Percentiles rank a stretch among this genome's conserved stretches.
phyloP scores from a whole-genome alignment of 2,329 filamentous ascomycete genomes.

The Xylaria multiplex region DNA sequence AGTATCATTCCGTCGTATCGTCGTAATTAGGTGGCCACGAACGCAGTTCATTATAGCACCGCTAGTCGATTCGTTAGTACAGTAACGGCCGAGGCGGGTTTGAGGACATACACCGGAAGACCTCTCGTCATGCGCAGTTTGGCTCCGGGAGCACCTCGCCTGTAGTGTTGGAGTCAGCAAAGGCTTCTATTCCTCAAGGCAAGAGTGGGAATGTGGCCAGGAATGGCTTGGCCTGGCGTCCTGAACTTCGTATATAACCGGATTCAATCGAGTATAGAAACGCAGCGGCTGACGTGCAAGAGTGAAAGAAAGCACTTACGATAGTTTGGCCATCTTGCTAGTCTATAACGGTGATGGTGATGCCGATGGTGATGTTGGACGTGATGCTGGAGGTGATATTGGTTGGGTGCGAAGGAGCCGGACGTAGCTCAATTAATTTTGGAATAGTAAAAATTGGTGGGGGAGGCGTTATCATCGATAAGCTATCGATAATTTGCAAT shows the following conservation, averaged over 20 bases:
- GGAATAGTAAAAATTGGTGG: conserved; percentile 2
- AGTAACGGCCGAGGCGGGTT: neutral
- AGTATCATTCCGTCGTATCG: conserved; percentile 8
- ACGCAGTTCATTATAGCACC: conserved; percentile 10
- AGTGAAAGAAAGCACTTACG: neutral
- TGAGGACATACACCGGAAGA: conserved; percentile 5
- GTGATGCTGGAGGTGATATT: conserved; percentile 3
- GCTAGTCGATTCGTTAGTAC: conserved; percentile 8
- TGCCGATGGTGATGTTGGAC: neutral
- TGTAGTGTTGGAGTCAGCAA: conserved; percentile 1
- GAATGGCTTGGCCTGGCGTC: neutral
- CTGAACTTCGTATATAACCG: neutral
- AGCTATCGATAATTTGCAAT: neutral
- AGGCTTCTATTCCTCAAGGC: neutral
- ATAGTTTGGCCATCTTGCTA: conserved; percentile 8
- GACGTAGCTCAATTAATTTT: conserved; percentile 1
- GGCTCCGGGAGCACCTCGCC: conserved; percentile 9
- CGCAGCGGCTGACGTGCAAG: neutral
- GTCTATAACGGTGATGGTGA: conserved; percentile 1
- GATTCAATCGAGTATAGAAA: neutral
- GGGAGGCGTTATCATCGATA: neutral
- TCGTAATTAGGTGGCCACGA: neutral
- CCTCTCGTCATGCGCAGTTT: conserved; percentile 9
- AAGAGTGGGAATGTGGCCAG: neutral
- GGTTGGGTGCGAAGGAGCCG: neutral